Evolutionary conservation across 768 basidiomycete species (phyloP).

Genomic region (Leccinum uliginosum): DNA sequence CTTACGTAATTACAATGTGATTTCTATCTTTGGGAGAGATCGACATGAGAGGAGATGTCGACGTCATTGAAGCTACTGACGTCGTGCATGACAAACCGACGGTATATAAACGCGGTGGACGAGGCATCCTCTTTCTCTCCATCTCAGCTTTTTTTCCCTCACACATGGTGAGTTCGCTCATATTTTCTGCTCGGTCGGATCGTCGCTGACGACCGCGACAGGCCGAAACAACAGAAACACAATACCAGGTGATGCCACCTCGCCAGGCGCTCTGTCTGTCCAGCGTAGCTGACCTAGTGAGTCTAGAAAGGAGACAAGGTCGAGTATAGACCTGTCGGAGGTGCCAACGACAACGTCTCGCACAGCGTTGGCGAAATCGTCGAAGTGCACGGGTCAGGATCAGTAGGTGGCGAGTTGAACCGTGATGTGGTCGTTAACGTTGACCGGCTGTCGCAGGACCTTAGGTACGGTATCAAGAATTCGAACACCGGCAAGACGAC

Average conservation of each 20-base stretch:
- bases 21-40: slow-evolving; percentile 3
- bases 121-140: neutral
- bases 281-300: neutral
- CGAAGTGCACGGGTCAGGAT: slow-evolving; percentile 29
- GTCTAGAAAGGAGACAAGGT: slow-evolving; percentile 37
- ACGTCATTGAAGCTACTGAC: slow-evolving; percentile 18
- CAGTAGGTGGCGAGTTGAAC: slow-evolving; percentile 20
- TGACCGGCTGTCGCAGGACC: slow-evolving; percentile 18
- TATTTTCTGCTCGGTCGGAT: neutral
- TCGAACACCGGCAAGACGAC: slow-evolving; percentile 41
- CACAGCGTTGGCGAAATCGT: slow-evolving; percentile 35
- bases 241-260: slow-evolving; percentile 21
- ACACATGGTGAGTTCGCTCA: slow-evolving; percentile 9
- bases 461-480: slow-evolving; percentile 38
- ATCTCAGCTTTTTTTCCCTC: neutral
- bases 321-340: slow-evolving; percentile 43
- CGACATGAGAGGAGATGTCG: slow-evolving; percentile 8
- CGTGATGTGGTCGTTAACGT: too few relatives aligned
- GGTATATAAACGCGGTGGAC: slow-evolving; percentile 12
- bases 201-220: slow-evolving; percentile 5
- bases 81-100: slow-evolving; percentile 11
- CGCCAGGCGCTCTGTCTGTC: too few relatives aligned
- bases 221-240: slow-evolving; percentile 16
- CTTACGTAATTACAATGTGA: neutral
- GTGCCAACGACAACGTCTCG: slow-evolving; percentile 34